Evolutionary conservation across 2,329 filamentous ascomycete genomes (phyloP), one percentile per base, ranked within the genome.

Genomic region (Aspergillus hortae): DNA sequence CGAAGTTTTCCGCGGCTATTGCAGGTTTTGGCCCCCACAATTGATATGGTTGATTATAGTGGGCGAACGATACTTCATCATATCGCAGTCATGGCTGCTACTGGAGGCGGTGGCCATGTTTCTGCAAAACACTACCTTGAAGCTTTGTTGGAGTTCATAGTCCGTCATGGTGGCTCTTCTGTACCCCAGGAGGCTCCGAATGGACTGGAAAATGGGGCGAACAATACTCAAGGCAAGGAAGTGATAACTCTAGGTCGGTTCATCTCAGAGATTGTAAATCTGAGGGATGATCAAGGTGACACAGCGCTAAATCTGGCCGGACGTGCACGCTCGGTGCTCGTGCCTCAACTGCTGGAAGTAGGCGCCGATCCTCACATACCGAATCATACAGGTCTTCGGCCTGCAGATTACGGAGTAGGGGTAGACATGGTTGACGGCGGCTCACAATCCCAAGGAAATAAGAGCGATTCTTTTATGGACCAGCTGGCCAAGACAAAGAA

Each of bases 221-320:
- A 61, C 40, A 59, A 58, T 6, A 40, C 68, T 55, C 51, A 67
- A 55, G 56, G 70, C 56, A 11, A 74, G 73, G 40, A 88, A 83
- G 49, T 89, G 82, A 95, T 97, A 72, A 90, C 88, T 21, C 81
- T 99, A 48, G 92, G 90, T 27, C 86, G 90, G 35, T 99, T 99
- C 73, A 95, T 99, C 83, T 90, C 88, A 45, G 92, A 97, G 67
- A 95, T 99, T 69, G 92, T 99, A 54, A 97, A 99, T 63, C 88
- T 92, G 0, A 89, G 92, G 63, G 94, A 99, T 70, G 91, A 92
- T 63, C 88, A 89, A 32, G 94, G 94, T 0, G 95, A 99, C 66
- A 99, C 94, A 0, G 94, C 94, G 0, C 78, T 99, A 17, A 96
- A 96, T 61, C 87, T 97, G 56, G 94, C 92, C 2, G 92, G 94